Evolutionary conservation across 441 rosid species (phyloP).

Genomic region (Melianthus villosus): DNA sequence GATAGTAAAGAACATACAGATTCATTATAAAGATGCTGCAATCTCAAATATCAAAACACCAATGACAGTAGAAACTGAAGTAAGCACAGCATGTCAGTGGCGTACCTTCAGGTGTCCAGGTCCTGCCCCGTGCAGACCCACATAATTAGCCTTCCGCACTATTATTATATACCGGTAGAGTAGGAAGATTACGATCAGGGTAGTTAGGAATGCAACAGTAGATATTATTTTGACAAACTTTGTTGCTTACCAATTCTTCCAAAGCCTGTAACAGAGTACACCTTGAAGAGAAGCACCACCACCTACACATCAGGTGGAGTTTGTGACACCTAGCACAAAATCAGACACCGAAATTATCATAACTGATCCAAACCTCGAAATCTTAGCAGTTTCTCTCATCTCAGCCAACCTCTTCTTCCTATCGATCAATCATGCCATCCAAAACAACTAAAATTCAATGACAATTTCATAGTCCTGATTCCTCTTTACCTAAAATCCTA

Average conservation of each 20-base stretch:
- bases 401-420: conserved; percentile 90
- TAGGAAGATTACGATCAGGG: conserved; percentile 86
- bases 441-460: neutral
- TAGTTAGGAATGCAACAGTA: conserved; percentile 89
- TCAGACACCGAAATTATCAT: conserved; percentile 77
- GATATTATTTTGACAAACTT: conserved; percentile 92
- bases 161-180: conserved; percentile 72
- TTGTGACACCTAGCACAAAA: conserved; percentile 86
- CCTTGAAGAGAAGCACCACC: conserved; percentile 78
- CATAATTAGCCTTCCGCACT: conserved; percentile 85
- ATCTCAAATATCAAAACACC: too few relatives aligned
- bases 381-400: conserved; percentile 57
- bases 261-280: too few relatives aligned
- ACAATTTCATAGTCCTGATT: too few relatives aligned
- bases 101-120: conserved; percentile 96
- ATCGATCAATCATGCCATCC: conserved; percentile 9
- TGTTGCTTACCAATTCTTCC: conserved; percentile 73
- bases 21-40: too few relatives aligned
- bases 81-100: too few relatives aligned
- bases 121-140: conserved; percentile 68
- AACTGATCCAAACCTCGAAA: conserved; percentile 55
- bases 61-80: too few relatives aligned
- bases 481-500: too few relatives aligned
- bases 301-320: conserved; percentile 93
- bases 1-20: too few relatives aligned